These are phyloP conservation scores for Spirogloea muscicola DNA, from an alignment of 139 green algal genomes.

Conservation along the genomic window DNA sequence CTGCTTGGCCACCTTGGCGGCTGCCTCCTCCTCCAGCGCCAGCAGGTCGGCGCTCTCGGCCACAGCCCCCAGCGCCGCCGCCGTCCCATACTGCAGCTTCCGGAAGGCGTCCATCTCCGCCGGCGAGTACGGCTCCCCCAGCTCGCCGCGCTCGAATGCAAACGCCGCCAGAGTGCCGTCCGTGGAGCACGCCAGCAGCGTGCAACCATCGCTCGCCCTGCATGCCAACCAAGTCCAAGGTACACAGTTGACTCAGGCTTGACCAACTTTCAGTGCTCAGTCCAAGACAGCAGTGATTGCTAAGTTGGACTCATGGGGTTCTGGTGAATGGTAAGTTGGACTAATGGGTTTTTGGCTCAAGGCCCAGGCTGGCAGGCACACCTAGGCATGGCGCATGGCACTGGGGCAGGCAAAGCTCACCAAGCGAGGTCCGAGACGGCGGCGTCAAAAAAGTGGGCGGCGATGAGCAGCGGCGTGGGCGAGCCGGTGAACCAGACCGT, in stretches of 20 bases:
- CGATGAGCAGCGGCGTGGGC: conserved; percentile 43
- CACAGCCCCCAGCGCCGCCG: conserved; percentile 17
- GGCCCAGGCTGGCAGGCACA: no score
- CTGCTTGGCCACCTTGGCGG: not conserved
- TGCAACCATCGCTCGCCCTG: conserved; percentile 74
- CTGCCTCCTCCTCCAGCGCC: conserved; percentile 37
- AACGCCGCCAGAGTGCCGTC: conserved; percentile 68
- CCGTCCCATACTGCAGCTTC: conserved; percentile 59
- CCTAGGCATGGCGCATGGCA: no score
- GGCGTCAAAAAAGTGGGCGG: conserved; percentile 44
- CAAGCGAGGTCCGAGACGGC: conserved; percentile 76
- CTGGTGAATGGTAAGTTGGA: no score
- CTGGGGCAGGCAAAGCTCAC: no score
- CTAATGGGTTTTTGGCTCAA: no score
- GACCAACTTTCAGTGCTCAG: no score
- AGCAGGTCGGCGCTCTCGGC: conserved; percentile 45
- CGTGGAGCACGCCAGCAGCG: conserved; percentile 64
- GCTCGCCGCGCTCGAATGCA: conserved; percentile 57
- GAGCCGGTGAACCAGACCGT: conserved; percentile 57
- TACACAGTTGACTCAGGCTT: no score
- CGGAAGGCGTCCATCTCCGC: conserved; percentile 57
- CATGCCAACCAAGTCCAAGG: no score
- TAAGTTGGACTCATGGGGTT: no score
- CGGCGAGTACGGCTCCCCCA: conserved; percentile 52
- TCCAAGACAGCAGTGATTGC: no score